phyloP scores from a whole-genome alignment of 2,329 filamentous ascomycete species.

The Periglandula ipomoeae region DNA sequence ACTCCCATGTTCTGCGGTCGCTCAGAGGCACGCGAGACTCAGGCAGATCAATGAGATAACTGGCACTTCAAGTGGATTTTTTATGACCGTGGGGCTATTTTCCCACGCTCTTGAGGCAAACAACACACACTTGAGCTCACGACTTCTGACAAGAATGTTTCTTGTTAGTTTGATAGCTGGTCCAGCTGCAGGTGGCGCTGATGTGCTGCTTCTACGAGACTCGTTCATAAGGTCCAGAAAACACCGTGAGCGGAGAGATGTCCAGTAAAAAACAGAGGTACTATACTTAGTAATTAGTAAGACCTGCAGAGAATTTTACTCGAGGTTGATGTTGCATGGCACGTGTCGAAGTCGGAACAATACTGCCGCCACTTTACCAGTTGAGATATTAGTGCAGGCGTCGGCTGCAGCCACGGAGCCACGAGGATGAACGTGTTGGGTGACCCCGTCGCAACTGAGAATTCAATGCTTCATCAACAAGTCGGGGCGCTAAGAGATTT shows the following conservation, averaged over 20 bases:
- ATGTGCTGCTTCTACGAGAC: conserved; percentile 6
- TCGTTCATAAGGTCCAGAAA: not conserved
- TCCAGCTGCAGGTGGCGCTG: conserved; percentile 9
- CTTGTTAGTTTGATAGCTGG: conserved; percentile 10
- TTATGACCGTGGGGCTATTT: conserved; percentile 7
- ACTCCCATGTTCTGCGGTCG: not conserved
- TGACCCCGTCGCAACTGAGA: not conserved
- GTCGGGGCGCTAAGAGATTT: not conserved
- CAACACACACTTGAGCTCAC: not conserved
- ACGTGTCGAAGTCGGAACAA: not conserved
- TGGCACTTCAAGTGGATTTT: conserved; percentile 11
- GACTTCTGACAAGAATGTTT: conserved; percentile 7
- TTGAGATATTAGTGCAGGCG: not conserved
- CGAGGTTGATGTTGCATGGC: not conserved
- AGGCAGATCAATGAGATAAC: conserved; percentile 12
- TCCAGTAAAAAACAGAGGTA: not conserved
- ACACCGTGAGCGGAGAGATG: not conserved
- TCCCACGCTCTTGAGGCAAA: not conserved
- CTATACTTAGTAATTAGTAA: not conserved
- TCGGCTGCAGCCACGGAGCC: not conserved
- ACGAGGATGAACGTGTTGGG: not conserved
- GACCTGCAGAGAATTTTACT: no score
- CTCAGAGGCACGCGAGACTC: conserved; percentile 6
- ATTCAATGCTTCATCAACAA: not conserved
- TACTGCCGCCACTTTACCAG: not conserved